Base-by-base conservation (phyloP, 306 rosid genomes). In the Carpinus viminea region DNA sequence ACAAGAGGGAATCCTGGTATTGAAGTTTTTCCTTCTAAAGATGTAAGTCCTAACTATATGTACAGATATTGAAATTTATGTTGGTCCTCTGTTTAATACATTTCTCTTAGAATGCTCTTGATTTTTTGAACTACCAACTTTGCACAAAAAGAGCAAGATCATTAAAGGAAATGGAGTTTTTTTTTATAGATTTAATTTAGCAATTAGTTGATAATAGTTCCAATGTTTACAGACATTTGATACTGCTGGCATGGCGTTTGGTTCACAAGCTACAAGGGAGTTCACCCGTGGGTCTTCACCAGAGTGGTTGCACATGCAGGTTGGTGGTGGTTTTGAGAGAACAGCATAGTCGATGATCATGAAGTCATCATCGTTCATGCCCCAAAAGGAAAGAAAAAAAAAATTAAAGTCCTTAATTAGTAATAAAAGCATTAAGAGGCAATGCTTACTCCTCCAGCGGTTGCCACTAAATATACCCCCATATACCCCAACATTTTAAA, bases 241-340 rank as follows among this genome's bases (percentile, higher is more conserved):
- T 57, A 73, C 88, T 36, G 68, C 81, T 69, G 88, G 90, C 51
- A 73, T 92, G 77, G 87, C 92, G 41, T 92, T 89, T 38, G 80
- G 86, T 31, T 85, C 96, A 62, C 97, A 92, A 83, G 88, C 92
- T 50, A 59, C 90, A 43, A 85, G 97, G 88, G 96, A 92, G 59
- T 90, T 84, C 64, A 88, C 87, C 79, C 89, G 92, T 1, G 93
- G 94, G 34, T 83, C 94, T 38, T 90, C 98, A 4, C 96, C 98
- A 0, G 93, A 94, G 56, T 94, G 97, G 98, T 78, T 94, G 83
- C 98, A 94, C 71, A 94, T 94, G 98, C 98, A 94, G 89, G 81
- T 94, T 45, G 98, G 98, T 77, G 88, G 97, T 31, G 87, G 92
- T 79, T 94, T 90, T 65, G 97, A 89, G 83, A 87, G 92, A 90